Percentiles rank a stretch among this genome's conserved stretches.
Conservation (phyloP, 306 rosid genomes). For the Luffa aegyptiaca region DNA sequence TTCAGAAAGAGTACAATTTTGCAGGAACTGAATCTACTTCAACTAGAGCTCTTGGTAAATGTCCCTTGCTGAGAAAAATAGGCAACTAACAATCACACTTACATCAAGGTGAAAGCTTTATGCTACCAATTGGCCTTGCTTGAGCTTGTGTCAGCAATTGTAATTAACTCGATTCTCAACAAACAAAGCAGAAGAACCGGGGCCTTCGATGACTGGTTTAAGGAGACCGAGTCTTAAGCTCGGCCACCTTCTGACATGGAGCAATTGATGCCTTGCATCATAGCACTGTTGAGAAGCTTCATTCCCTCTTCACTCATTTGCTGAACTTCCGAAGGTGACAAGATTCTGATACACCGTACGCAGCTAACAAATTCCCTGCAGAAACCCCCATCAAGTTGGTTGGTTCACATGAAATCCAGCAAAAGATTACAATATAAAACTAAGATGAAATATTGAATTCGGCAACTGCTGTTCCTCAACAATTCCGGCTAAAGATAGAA, state of each 20-base stretch:
- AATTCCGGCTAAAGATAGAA: not conserved
- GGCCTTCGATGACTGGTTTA: not conserved
- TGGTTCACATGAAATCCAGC: not conserved
- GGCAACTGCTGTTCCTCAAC: not conserved
- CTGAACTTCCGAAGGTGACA: constrained; percentile 81
- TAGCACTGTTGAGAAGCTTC: constrained; percentile 84
- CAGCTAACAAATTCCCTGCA: constrained; percentile 91
- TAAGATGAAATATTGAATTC: not conserved
- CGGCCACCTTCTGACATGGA: constrained; percentile 23
- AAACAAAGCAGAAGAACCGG: not conserved
- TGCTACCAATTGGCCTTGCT: not conserved
- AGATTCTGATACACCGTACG: constrained; percentile 74
- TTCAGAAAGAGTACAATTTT: constrained; percentile 1
- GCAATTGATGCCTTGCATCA: constrained; percentile 61
- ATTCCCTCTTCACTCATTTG: constrained; percentile 97
- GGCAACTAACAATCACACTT: not conserved
- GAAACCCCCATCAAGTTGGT: not conserved
- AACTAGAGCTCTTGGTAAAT: not conserved
- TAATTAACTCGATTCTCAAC: not conserved
- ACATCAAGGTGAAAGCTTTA: not conserved
- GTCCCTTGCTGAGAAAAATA: not conserved
- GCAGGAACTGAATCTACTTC: not conserved
- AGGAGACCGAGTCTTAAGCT: not conserved
- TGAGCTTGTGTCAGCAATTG: not conserved
- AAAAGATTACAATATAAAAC: not conserved